Base-by-base conservation (phyloP, 768 basidiomycete species). In the Boletellus ananiceps region DNA sequence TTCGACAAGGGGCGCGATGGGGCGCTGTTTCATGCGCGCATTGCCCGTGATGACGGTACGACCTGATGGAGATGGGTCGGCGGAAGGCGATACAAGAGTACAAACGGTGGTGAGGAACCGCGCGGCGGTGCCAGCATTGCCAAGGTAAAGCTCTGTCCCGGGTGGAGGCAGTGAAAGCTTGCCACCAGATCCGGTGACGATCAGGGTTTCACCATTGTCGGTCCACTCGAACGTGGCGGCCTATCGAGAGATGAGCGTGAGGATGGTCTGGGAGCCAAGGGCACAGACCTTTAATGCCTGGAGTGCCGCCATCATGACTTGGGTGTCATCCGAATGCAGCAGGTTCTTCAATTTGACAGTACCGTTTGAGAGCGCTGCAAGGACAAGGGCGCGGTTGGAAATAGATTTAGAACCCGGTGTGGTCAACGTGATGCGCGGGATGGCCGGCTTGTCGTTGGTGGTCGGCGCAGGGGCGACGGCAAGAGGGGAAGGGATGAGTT, bases 221-320 rank as follows among this genome's bases (percentile, higher is more conserved):
- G 96, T 90, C 95, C 93, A 99, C 16, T 81, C 74, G 64, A 98
- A 99, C 40, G 72, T 80, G 9, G 96, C 95, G 40, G 95, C 95
- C 89, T 93, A 55, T 42, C 7, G 16, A 40, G 25, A 35, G 15
- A 27, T 57, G 49, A 42, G 47, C 2, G 50, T 0, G 13, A 40
- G 46, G 31, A 37, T 13, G 38, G 27, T 7, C 23, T 25, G 23
- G 23, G 23, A 25, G 23, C 23, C 23, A 25, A 25, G 45, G 38
- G 15, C 13, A 39, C 27, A 32, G 48, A 88, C 92, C 75, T 93
- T 86, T 54, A 99, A 80, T 46, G 93, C 90, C 37, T 81, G 73
- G 27, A 98, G 76, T 31, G 94, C 95, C 3, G 84, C 76, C 93
- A 98, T 98, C 96, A 99, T 99, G 46, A 99, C 95, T 58, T 94